Evolutionary conservation across 2,329 filamentous ascomycete species (phyloP).

Genomic region (Coniochaeta sp.): DNA sequence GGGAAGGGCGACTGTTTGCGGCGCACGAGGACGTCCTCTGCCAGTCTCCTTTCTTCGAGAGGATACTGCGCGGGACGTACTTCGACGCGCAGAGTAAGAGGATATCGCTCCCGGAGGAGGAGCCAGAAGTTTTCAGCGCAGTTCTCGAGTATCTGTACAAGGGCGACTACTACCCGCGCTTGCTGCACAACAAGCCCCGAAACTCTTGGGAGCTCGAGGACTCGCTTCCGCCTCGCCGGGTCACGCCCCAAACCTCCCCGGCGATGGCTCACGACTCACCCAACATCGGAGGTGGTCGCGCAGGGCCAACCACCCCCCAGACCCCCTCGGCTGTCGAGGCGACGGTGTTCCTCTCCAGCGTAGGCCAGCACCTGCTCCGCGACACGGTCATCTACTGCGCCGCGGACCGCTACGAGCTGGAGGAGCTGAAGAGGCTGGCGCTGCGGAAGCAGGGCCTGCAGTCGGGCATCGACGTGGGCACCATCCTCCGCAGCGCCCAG

Average conservation of each 20-base stretch:
- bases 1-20: conserved; percentile 83
- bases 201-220: conserved; percentile 89
- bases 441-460: conserved; percentile 93
- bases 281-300: conserved; percentile 32
- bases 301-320: conserved; percentile 36
- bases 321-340: conserved; percentile 58
- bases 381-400: conserved; percentile 95
- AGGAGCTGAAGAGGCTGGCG: conserved; percentile 84
- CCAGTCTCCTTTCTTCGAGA: conserved; percentile 77
- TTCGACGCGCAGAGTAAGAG: conserved; percentile 71
- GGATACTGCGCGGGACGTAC: conserved; percentile 64
- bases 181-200: conserved; percentile 78
- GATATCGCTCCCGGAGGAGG: conserved; percentile 65
- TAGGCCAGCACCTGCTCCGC: conserved; percentile 71
- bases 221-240: conserved; percentile 28
- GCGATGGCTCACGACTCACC: conserved; percentile 31
- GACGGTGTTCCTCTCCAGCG: conserved; percentile 69
- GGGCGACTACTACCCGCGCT: conserved; percentile 87
- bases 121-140: conserved; percentile 88
- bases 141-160: conserved; percentile 97
- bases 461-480: conserved; percentile 83
- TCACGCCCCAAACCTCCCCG: conserved; percentile 42
- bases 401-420: conserved; percentile 82
- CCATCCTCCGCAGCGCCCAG: conserved; percentile 85
- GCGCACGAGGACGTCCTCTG: conserved; percentile 89